Evolutionary conservation across 2,329 filamentous ascomycete genomes (phyloP).

Genomic region (Aureobasidium sp.): DNA sequence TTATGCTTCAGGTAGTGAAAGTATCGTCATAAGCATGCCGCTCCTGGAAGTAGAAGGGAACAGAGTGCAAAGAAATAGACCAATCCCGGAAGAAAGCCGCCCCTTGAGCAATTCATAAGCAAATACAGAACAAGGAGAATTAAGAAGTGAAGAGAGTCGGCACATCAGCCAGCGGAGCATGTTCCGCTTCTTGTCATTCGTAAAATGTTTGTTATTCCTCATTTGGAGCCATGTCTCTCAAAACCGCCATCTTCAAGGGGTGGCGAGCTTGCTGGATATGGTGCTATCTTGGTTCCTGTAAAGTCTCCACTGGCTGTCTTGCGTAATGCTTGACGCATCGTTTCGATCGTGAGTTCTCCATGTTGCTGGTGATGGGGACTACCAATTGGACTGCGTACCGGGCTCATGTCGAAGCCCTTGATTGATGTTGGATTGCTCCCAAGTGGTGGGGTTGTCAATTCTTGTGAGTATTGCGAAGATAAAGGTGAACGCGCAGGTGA

Average conservation of each 20-base stretch:
- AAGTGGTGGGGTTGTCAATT: conserved; percentile 56
- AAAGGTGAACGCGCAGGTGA: conserved; percentile 70
- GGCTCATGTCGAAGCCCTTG: conserved; percentile 59
- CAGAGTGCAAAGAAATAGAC: background rate
- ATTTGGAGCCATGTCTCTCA: conserved; percentile 22
- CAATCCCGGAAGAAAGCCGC: background rate
- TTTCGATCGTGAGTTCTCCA: conserved; percentile 80
- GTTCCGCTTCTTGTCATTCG: background rate
- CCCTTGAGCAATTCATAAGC: background rate
- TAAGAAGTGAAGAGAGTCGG: background rate
- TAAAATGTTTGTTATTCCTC: background rate
- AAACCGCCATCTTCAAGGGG: conserved; percentile 32
- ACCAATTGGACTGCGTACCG: conserved; percentile 57
- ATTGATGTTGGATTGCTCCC: conserved; percentile 68
- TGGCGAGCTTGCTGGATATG: conserved; percentile 31
- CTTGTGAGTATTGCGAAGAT: conserved; percentile 55
- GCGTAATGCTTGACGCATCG: conserved; percentile 82
- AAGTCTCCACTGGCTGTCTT: conserved; percentile 81
- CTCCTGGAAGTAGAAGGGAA: background rate
- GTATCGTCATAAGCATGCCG: background rate
- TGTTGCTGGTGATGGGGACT: conserved; percentile 46
- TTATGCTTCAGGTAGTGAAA: conserved; percentile 11
- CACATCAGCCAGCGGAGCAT: background rate
- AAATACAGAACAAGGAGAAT: background rate
- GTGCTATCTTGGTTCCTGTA: conserved; percentile 33